A percentile compares a stretch with the other conserved stretches of the same genome.
Evolutionary conservation across 345 rosid genomes (phyloP).

Genomic region (Cardiospermum halicacabum): DNA sequence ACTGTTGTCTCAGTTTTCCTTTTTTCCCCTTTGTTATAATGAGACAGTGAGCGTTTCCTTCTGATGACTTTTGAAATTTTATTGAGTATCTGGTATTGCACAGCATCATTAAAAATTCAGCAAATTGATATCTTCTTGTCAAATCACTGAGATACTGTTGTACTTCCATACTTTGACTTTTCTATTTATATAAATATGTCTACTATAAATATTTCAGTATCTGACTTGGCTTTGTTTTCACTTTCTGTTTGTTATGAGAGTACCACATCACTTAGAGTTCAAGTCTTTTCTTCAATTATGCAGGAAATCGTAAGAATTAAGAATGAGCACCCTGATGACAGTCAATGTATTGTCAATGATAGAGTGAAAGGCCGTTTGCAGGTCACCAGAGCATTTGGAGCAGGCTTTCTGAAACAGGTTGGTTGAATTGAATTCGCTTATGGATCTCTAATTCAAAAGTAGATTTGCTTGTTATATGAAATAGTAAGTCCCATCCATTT

Average conservation of each 20-base stretch:
- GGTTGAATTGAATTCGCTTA: background rate
- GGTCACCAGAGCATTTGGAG: conserved; percentile 98
- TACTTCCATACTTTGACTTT: background rate
- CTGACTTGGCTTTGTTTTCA: background rate
- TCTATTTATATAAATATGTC: background rate
- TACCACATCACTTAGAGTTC: conserved; percentile 6
- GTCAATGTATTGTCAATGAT: conserved; percentile 77
- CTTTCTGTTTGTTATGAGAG: conserved; percentile 6
- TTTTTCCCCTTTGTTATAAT: conserved; percentile 2
- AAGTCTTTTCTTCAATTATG: conserved; percentile 21
- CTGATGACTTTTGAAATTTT: conserved; percentile 5
- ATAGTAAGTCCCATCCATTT: background rate
- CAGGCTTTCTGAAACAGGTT: conserved; percentile 95
- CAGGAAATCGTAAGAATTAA: conserved; percentile 92
- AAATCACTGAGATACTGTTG: background rate
- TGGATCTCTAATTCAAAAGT: background rate
- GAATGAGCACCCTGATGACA: conserved; percentile 94
- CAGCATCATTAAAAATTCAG: background rate
- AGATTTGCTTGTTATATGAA: conserved; percentile 6
- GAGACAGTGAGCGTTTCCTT: background rate
- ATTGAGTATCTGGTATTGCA: conserved; percentile 3
- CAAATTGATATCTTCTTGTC: background rate
- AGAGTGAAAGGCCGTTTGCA: conserved; percentile 94
- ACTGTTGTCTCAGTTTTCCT: background rate
- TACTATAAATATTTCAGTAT: background rate